Percentiles rank a stretch among this genome's conserved stretches.
phyloP scores from a whole-genome alignment of 495 filamentous ascomycete species.

The Hapsidospora chrysogenum region DNA sequence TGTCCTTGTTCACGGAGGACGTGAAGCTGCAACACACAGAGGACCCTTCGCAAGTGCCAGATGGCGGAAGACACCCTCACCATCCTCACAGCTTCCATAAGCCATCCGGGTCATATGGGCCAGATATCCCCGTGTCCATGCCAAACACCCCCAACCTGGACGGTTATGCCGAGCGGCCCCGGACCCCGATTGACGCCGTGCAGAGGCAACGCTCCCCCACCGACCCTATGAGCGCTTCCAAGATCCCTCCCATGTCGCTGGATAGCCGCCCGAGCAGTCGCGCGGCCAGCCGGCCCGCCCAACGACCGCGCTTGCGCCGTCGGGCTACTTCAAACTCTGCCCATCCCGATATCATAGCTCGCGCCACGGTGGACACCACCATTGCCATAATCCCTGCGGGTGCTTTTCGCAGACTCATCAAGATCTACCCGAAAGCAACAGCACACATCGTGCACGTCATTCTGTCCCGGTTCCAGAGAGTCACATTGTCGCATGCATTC shows the following conservation, averaged over 20 bases:
- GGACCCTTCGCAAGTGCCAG: slow-evolving; percentile 24
- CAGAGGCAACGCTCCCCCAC: slow-evolving; percentile 7
- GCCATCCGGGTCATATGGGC: slow-evolving; percentile 8
- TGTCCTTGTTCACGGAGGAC: slow-evolving; percentile 92
- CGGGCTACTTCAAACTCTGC: slow-evolving; percentile 52
- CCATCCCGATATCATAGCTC: slow-evolving; percentile 90
- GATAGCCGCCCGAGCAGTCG: slow-evolving; percentile 19
- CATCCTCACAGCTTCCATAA: slow-evolving; percentile 27
- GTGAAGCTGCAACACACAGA: slow-evolving; percentile 56
- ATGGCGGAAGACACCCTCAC: too few species aligned
- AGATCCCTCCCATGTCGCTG: slow-evolving; percentile 60
- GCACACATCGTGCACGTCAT: slow-evolving; percentile 97
- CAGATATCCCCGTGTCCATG: slow-evolving; percentile 13
- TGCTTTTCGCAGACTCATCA: slow-evolving; percentile 84
- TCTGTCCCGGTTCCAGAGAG: slow-evolving; percentile 78
- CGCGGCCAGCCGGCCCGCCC: too few species aligned
- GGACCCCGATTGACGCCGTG: slow-evolving; percentile 5
- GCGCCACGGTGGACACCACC: slow-evolving; percentile 93
- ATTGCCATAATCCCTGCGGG: slow-evolving; percentile 96
- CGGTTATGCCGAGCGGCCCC: slow-evolving; percentile 7
- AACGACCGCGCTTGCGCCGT: slow-evolving; percentile 3
- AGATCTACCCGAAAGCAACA: slow-evolving; percentile 88
- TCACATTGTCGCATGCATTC: slow-evolving; percentile 86
- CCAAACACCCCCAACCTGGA: slow-evolving; percentile 19
- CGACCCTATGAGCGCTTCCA: slow-evolving; percentile 4